These are phyloP conservation scores for Beauveria brongniartii DNA, from an alignment of 2,329 filamentous ascomycete species.

Conservation along the genomic window DNA sequence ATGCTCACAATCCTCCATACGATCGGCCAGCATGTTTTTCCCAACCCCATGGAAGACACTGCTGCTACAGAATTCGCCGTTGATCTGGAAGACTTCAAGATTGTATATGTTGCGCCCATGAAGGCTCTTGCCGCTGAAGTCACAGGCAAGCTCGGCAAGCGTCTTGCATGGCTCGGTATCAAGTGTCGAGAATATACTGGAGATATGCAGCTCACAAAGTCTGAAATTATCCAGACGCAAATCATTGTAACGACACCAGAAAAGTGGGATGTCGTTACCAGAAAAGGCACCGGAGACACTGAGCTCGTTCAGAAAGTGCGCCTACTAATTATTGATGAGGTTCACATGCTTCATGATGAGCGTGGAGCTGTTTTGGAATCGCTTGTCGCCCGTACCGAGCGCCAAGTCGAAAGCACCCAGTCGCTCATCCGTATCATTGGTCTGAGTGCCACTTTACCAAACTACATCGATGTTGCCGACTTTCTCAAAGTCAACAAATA, in stretches of 20 bases:
- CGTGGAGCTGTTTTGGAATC: conserved; percentile 93
- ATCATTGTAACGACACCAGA: conserved; percentile 98
- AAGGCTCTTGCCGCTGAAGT: conserved; percentile 96
- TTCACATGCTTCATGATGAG: conserved; percentile 98
- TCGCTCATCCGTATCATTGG: conserved; percentile 94
- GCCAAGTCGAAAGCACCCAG: conserved; percentile 96
- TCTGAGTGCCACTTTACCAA: conserved; percentile 89
- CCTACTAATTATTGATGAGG: conserved; percentile 94
- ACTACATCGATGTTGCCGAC: conserved; percentile 93
- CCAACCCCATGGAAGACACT: conserved; percentile 69
- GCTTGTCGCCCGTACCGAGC: conserved; percentile 85
- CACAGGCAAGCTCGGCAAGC: conserved; percentile 85
- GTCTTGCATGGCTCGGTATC: conserved; percentile 87
- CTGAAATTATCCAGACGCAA: conserved; percentile 91
- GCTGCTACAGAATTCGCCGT: conserved; percentile 72
- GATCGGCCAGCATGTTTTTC: conserved; percentile 74
- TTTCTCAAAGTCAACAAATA: conserved; percentile 94
- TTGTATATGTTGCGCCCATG: conserved; percentile 98
- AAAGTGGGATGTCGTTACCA: conserved; percentile 98
- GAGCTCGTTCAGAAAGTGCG: conserved; percentile 96
- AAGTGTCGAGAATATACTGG: conserved; percentile 90
- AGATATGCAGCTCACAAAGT: conserved; percentile 97
- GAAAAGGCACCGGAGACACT: conserved; percentile 94
- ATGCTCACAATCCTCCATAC: conserved; percentile 94
- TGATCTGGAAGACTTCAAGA: conserved; percentile 86